Evolutionary conservation across 768 basidiomycete genomes (phyloP).

Genomic region (Collybia sp.): DNA sequence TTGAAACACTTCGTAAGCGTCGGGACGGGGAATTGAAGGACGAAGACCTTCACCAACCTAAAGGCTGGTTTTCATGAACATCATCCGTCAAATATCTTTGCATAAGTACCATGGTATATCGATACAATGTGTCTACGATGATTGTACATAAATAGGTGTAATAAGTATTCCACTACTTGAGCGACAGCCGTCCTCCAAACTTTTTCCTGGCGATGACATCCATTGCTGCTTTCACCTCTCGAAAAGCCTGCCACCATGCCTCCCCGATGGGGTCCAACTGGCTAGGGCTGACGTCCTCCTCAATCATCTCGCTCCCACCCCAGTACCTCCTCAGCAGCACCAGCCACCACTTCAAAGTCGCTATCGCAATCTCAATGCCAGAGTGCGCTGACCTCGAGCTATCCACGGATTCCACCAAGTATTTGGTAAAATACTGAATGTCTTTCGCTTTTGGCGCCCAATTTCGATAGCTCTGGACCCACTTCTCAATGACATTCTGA

Average conservation of each 20-base stretch:
- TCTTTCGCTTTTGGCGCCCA: conserved; percentile 71
- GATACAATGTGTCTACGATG: too few relatives aligned
- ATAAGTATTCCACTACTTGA: conserved; percentile 34
- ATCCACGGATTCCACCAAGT: conserved; percentile 64
- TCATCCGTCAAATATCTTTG: not conserved
- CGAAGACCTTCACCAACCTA: conserved; percentile 41
- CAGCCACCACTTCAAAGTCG: conserved; percentile 81
- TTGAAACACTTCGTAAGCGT: conserved; percentile 60
- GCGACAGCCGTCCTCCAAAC: conserved; percentile 68
- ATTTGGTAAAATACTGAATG: conserved; percentile 70
- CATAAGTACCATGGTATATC: too few relatives aligned
- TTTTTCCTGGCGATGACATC: conserved; percentile 59
- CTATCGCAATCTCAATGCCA: conserved; percentile 64
- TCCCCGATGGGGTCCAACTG: conserved; percentile 44
- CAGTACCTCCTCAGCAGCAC: conserved; percentile 63
- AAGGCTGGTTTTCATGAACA: conserved; percentile 49
- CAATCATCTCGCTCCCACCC: conserved; percentile 47
- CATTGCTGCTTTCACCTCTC: conserved; percentile 61
- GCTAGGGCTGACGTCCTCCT: conserved; percentile 25
- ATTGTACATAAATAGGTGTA: too few relatives aligned
- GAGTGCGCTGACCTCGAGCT: conserved; percentile 47
- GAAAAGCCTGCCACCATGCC: conserved; percentile 82
- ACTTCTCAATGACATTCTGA: conserved; percentile 63
- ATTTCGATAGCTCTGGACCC: conserved; percentile 64
- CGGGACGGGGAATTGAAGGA: conserved; percentile 59